Base-by-base conservation (phyloP, 225 moss, liverwort and hornwort species). In the Polytrichum commune region DNA sequence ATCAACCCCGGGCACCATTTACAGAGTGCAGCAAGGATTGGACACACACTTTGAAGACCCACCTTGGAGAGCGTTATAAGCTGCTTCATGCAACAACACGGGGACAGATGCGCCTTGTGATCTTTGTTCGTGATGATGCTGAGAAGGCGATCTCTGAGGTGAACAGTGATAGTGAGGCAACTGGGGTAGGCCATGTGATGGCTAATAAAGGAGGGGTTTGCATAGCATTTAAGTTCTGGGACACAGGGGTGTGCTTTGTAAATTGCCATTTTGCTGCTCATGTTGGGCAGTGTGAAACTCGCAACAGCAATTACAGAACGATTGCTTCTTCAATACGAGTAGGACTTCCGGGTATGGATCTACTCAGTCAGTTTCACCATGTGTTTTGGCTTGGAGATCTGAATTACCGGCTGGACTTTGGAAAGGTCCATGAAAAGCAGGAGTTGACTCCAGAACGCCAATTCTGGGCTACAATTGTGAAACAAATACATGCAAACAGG, bases 201-300 rank as follows among this genome's bases (percentile, higher is more conserved):
- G 92, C 97, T 67, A 98, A 98, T 65, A 98, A 98, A 81, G 97
- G 97, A 66, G 97, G 92, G 26, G 91, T 98, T n/a, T 92, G 97
- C 70, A 86, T 98, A 69, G 88, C 88, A 33, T 91, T 98, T 69
- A 98, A 98, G 80, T 94, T 98, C 69, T 98, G 97, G 97, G 97
- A 98, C 73, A 98, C 97, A n/a, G 88, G 97, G 65, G 83, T 98
- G 69, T 98, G 97, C 75, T 98, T 98, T 69, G 97, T 98, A 69
- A 98, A 98, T 69, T 88, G 89, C 80, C 97, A 98, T 76, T 89
- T 98, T 67, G 94, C 97, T 73, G 97, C 97, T 19, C 97, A 98
- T 73, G 87, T 83, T 25, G 97, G 97, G 71, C 97, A 98, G 76
- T 94, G 94, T 75, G 97, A 93, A 61, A 81, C 97, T 69, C 94